phyloP scores from a whole-genome alignment of 2,329 filamentous ascomycete genomes.

The Ophiocordyceps robertsii region DNA sequence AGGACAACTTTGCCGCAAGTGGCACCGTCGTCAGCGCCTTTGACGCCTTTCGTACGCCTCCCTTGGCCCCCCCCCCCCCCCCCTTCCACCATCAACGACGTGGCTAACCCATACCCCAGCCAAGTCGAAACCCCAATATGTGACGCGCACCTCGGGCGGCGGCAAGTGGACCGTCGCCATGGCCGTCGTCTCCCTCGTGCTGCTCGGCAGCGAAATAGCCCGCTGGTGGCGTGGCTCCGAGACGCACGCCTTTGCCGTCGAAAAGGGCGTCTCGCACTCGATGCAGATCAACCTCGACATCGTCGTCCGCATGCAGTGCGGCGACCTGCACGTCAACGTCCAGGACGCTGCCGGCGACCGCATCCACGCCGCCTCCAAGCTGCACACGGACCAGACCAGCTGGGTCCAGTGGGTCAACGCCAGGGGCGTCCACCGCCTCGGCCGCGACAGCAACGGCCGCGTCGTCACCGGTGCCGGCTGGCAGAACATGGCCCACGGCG shows the following conservation, averaged over 20 bases:
- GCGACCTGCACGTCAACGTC: constrained; percentile 86
- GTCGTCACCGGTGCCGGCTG: constrained; percentile 44
- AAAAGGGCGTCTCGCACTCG: constrained; percentile 75
- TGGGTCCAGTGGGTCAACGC: constrained; percentile 73
- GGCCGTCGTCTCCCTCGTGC: constrained; percentile 56
- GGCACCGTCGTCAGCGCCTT: constrained; percentile 68
- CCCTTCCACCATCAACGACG: neutral
- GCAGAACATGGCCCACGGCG: constrained; percentile 31
- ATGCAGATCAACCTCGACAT: constrained; percentile 93
- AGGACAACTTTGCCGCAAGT: constrained; percentile 68
- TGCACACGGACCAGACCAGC: constrained; percentile 63
- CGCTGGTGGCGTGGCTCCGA: constrained; percentile 80
- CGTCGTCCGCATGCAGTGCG: constrained; percentile 80
- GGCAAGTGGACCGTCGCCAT: constrained; percentile 90
- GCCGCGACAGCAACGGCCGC: constrained; percentile 39
- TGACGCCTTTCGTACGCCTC: constrained; percentile 79
- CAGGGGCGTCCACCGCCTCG: constrained; percentile 50
- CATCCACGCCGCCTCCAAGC: constrained; percentile 64
- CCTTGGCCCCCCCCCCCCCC: neutral
- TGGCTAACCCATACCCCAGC: constrained; percentile 40
- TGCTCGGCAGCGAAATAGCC: constrained; percentile 63
- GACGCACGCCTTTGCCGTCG: constrained; percentile 82
- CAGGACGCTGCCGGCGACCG: constrained; percentile 90
- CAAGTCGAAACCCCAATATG: constrained; percentile 91
- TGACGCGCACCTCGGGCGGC: constrained; percentile 69